Evolutionary conservation across 768 basidiomycete species (phyloP).

Genomic region (Kwoniella mangroviensis): DNA sequence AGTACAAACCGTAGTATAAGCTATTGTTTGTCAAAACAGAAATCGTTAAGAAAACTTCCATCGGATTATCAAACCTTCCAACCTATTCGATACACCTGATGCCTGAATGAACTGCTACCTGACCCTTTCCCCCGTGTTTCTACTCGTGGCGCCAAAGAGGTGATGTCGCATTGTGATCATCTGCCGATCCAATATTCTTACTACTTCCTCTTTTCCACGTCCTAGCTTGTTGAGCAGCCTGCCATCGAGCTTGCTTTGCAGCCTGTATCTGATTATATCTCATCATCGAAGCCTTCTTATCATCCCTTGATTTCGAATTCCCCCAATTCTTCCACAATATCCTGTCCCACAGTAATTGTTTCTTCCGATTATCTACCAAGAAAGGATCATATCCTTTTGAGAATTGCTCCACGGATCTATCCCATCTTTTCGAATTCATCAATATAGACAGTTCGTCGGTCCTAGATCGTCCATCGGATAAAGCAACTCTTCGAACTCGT

Average conservation of each 20-base stretch:
- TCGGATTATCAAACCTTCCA: not conserved
- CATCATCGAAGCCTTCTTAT: not conserved
- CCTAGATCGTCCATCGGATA: slow-evolving; percentile 35
- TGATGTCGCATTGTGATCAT: not conserved
- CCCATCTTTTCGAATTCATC: slow-evolving; percentile 24
- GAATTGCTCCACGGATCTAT: slow-evolving; percentile 25
- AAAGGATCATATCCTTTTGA: slow-evolving; percentile 22
- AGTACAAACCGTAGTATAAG: no score
- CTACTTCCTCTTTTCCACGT: not conserved
- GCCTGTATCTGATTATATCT: not conserved
- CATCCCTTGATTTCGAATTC: no score
- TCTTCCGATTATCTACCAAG: slow-evolving; percentile 22
- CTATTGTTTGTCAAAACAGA: no score
- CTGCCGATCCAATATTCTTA: not conserved
- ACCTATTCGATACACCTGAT: not conserved
- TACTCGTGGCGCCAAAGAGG: not conserved
- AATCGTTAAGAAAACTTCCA: not conserved
- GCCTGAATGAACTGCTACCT: not conserved
- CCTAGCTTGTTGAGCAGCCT: not conserved
- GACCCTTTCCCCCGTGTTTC: slow-evolving; percentile 8
- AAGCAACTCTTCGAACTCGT: slow-evolving; percentile 54
- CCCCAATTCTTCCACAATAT: slow-evolving; percentile 2
- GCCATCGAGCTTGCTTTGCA: not conserved
- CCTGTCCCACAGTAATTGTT: slow-evolving; percentile 21
- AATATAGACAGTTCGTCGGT: slow-evolving; percentile 1